phyloP scores from a whole-genome alignment of 306 rosid genomes.

The Mimosa bimucronata region DNA sequence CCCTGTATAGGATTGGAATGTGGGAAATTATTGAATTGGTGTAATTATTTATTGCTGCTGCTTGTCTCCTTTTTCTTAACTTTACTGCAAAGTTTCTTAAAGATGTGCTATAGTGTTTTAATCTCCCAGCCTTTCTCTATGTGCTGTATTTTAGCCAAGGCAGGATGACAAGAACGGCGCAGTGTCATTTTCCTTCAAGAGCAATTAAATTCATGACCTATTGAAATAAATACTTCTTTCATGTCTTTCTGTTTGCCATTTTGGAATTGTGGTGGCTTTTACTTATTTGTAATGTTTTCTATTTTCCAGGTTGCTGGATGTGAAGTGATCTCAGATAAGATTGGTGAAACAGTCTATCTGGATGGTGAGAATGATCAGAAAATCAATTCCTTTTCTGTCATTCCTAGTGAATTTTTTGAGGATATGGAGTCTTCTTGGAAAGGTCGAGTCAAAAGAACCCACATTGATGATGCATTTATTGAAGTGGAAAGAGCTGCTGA shows the following conservation, averaged over 20 bases:
- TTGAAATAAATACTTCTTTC: neutral
- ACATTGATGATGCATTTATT: conserved; percentile 64
- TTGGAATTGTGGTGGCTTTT: conserved; percentile 28
- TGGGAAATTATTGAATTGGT: too few relatives aligned
- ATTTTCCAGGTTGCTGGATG: conserved; percentile 73
- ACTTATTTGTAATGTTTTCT: conserved; percentile 8
- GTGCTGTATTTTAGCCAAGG: neutral
- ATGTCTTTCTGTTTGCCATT: conserved; percentile 10
- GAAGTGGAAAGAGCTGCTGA: conserved; percentile 78
- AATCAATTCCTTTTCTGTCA: conserved; percentile 60
- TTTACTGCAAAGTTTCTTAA: neutral
- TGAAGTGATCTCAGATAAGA: conserved; percentile 64
- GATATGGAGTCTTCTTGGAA: conserved; percentile 93
- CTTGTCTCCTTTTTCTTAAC: too few relatives aligned
- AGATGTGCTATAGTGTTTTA: neutral
- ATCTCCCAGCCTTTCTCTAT: neutral
- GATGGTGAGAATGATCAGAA: conserved; percentile 74
- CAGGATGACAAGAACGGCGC: neutral
- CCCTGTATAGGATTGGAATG: neutral
- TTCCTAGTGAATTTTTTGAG: conserved; percentile 85
- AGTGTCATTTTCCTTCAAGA: conserved; percentile 12
- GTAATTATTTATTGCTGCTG: too few relatives aligned
- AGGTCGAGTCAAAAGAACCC: conserved; percentile 83
- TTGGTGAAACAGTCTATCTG: conserved; percentile 68
- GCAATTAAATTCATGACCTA: neutral